phyloP scores from a whole-genome alignment of 106 monocot genomes.

The Dendrobium chrysotoxum region DNA sequence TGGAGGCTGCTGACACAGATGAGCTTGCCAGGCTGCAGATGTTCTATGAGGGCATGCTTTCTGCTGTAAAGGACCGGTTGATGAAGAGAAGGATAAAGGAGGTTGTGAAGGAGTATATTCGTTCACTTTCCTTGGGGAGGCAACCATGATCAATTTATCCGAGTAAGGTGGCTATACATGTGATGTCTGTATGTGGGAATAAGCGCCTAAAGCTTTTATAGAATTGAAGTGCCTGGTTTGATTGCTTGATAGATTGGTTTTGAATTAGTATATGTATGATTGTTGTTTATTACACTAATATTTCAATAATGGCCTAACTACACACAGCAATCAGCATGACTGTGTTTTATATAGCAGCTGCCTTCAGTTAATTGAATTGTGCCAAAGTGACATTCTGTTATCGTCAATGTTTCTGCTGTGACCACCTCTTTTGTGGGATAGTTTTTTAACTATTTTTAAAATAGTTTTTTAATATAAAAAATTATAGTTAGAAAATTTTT shows the following conservation, averaged over 20 bases:
- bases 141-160: slow-evolving; percentile 6
- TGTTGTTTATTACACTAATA: too few relatives aligned
- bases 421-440: too few relatives aligned
- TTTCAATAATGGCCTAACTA: too few relatives aligned
- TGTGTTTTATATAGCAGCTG: too few relatives aligned
- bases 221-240: background rate
- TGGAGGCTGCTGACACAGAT: slow-evolving; percentile 47
- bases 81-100: slow-evolving; percentile 58
- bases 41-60: slow-evolving; percentile 61
- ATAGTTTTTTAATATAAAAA: too few relatives aligned
- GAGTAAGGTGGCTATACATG: background rate
- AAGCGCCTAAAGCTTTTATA: background rate
- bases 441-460: too few relatives aligned
- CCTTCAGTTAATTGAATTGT: too few relatives aligned
- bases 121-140: slow-evolving; percentile 35
- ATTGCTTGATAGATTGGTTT: background rate
- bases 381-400: too few relatives aligned
- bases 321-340: too few relatives aligned
- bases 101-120: slow-evolving; percentile 49
- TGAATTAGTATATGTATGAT: background rate
- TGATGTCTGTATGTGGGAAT: background rate
- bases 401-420: too few relatives aligned
- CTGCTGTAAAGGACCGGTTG: slow-evolving; percentile 53
- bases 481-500: too few relatives aligned
- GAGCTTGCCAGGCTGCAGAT: slow-evolving; percentile 57